phyloP scores from a whole-genome alignment of 2,329 filamentous ascomycete species.

The Stachybotrys chlorohalonatus region DNA sequence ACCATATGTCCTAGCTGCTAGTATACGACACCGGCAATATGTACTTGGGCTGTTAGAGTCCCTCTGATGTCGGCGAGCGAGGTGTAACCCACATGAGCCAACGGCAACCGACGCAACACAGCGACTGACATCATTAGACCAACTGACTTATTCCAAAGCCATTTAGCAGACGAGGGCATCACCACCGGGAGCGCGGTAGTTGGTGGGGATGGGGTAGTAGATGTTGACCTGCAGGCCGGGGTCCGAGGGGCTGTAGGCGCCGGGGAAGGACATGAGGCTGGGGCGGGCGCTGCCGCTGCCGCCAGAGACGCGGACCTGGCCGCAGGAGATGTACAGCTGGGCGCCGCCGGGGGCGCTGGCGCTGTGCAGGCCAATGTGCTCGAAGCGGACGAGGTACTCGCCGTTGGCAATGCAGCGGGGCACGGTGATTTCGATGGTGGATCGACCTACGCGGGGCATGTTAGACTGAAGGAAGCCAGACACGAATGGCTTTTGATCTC shows the following conservation, averaged over 20 bases:
- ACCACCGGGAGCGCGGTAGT: conserved; percentile 18
- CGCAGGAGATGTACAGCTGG: conserved; percentile 36
- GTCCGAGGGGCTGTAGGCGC: conserved; percentile 29
- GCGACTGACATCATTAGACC: background rate
- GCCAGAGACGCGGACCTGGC: conserved; percentile 30
- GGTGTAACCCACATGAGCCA: background rate
- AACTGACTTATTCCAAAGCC: background rate
- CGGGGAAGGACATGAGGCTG: conserved; percentile 30
- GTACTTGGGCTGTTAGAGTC: background rate
- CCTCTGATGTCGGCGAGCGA: background rate
- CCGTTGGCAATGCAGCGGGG: conserved; percentile 35
- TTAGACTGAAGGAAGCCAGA: background rate
- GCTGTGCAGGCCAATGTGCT: conserved; percentile 38
- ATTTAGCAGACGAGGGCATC: conserved; percentile 7
- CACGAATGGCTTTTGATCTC: background rate
- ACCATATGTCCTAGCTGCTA: background rate
- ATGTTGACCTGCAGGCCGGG: conserved; percentile 34
- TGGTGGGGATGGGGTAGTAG: conserved; percentile 30
- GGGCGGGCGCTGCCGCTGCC: conserved; percentile 28
- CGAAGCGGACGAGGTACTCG: conserved; percentile 38
- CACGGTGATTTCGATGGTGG: conserved; percentile 28
- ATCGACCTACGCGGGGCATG: conserved; percentile 11
- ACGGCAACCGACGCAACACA: background rate
- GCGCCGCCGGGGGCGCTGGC: conserved; percentile 30
- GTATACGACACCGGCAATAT: background rate